Percentiles rank a stretch among this genome's conserved stretches.
phyloP scores from a whole-genome alignment of 164 flowering plant species.

The Sedum album region DNA sequence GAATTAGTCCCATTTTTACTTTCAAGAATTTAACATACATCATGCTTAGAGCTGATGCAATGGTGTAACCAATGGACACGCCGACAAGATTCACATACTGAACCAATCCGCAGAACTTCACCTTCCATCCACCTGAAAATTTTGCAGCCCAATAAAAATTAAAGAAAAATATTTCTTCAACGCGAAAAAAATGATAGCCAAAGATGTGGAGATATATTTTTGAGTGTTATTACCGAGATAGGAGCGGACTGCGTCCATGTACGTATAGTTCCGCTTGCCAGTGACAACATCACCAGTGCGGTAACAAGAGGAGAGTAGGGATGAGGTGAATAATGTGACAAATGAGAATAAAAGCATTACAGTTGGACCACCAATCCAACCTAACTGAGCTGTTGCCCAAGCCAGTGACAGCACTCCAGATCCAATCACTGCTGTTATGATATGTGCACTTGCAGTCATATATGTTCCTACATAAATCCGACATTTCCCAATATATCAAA shows the following conservation, averaged over 20 bases:
- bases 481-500: not conserved
- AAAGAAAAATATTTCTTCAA: not conserved
- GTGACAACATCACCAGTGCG: constrained; percentile 6
- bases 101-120: constrained; percentile 7
- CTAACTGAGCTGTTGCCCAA: constrained; percentile 10
- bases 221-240: constrained; percentile 2
- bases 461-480: not conserved
- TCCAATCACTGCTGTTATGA: constrained; percentile 10
- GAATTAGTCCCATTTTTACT: not conserved
- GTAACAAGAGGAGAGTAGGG: constrained; percentile 6
- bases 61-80: constrained; percentile 6
- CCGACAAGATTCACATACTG: constrained; percentile 7
- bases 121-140: constrained; percentile 9
- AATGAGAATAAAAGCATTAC: constrained; percentile 3
- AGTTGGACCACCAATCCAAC: constrained; percentile 4
- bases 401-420: constrained; percentile 10
- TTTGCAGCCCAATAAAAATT: not conserved
- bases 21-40: not conserved
- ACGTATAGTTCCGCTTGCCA: constrained; percentile 6
- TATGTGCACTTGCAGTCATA: constrained; percentile 11
- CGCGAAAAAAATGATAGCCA: not conserved
- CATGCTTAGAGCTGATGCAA: constrained; percentile 8
- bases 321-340: constrained; percentile 3
- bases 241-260: constrained; percentile 10
- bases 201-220: no score